phyloP scores from a whole-genome alignment of 2,329 filamentous ascomycete genomes.

The Aspergillus quadricinctus region DNA sequence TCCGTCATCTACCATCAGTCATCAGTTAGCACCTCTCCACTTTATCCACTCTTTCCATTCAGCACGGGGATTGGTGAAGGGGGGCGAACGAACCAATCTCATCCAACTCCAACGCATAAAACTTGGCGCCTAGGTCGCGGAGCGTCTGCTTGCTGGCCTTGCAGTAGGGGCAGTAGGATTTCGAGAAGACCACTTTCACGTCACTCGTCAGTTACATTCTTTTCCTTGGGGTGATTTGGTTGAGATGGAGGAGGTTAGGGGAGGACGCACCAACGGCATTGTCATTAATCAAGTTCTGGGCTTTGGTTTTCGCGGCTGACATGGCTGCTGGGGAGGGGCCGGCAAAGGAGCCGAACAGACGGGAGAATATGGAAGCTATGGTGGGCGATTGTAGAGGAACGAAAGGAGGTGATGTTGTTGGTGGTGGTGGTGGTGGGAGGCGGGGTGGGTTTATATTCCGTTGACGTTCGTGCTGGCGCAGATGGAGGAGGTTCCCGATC shows the following conservation, averaged over 20 bases:
- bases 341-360: constrained; percentile 63
- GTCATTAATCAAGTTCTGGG: constrained; percentile 80
- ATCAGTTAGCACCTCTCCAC: neutral
- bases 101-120: constrained; percentile 76
- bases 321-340: constrained; percentile 60
- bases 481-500: neutral
- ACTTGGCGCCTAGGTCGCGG: constrained; percentile 65
- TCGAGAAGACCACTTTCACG: constrained; percentile 81
- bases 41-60: too few relatives aligned
- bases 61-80: too few relatives aligned
- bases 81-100: constrained; percentile 65
- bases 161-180: constrained; percentile 96
- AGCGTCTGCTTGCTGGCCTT: constrained; percentile 71
- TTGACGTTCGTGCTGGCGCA: neutral
- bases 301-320: constrained; percentile 78
- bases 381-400: constrained; percentile 32
- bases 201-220: neutral
- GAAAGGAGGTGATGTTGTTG: neutral
- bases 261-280: constrained; percentile 70
- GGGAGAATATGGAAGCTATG: constrained; percentile 66
- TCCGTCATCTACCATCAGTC: constrained; percentile 65
- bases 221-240: too few relatives aligned
- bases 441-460: neutral
- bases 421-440: neutral
- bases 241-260: neutral